phyloP scores from a whole-genome alignment of 805 yeast species.

The Kluyveromyces wickerhamii region DNA sequence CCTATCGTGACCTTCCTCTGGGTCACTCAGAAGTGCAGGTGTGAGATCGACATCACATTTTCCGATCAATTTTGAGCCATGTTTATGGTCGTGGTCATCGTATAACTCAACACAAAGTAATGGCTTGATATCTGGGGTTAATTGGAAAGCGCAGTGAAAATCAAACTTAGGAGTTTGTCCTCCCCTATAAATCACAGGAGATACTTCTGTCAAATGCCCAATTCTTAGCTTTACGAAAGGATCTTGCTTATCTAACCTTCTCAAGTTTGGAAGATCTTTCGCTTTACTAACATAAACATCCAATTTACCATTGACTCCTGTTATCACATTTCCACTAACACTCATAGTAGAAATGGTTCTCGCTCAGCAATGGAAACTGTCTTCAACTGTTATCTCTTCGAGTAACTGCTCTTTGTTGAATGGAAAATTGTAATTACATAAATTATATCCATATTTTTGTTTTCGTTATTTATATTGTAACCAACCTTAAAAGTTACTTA shows the following conservation, averaged over 20 bases:
- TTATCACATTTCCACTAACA: conserved; percentile 6
- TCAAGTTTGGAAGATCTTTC: conserved; percentile 75
- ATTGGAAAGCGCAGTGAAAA: conserved; percentile 58
- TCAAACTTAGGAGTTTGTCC: conserved; percentile 94
- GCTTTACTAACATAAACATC: conserved; percentile 76
- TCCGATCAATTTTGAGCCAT: conserved; percentile 82
- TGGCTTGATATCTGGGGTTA: conserved; percentile 57
- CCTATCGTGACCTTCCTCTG: conserved; percentile 68
- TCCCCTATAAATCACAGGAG: conserved; percentile 72
- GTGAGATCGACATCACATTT: conserved; percentile 71
- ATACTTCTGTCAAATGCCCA: conserved; percentile 73
- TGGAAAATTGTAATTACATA: too few species aligned
- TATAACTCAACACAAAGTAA: conserved; percentile 57
- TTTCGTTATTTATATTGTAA: too few species aligned
- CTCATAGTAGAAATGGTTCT: too few species aligned
- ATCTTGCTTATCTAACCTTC: conserved; percentile 85
- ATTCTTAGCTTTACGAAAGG: conserved; percentile 82
- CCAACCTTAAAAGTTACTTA: too few species aligned
- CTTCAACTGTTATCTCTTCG: too few species aligned
- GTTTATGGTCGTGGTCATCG: conserved; percentile 70
- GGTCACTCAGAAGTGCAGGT: conserved; percentile 57
- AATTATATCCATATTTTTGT: too few species aligned
- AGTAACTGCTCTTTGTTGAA: too few species aligned
- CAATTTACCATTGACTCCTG: conserved; percentile 39
- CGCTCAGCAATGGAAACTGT: too few species aligned